These are phyloP conservation scores for Pichia californica DNA, from an alignment of 805 yeast genomes.

Conservation along the genomic window DNA sequence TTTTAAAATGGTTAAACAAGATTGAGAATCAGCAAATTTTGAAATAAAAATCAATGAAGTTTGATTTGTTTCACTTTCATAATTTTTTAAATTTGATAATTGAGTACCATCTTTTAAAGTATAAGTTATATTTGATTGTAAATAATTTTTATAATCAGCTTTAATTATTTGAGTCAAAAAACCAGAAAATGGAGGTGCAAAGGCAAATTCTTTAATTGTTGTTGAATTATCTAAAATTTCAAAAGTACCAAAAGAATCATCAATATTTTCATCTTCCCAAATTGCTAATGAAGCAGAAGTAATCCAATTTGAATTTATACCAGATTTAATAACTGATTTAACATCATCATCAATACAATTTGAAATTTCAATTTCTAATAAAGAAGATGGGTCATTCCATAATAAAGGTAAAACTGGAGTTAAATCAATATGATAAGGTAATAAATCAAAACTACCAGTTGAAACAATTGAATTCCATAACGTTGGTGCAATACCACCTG, in stretches of 20 bases:
- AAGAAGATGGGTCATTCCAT: constrained; percentile 40
- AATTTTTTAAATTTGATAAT: constrained; percentile 26
- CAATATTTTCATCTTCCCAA: constrained; percentile 43
- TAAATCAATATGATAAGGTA: constrained; percentile 62
- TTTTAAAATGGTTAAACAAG: constrained; percentile 19
- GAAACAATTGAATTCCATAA: constrained; percentile 81
- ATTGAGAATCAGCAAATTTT: constrained; percentile 36
- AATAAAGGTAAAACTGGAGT: constrained; percentile 64
- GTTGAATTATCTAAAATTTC: constrained; percentile 25
- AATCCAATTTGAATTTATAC: constrained; percentile 52
- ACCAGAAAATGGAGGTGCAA: constrained; percentile 35
- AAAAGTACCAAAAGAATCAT: constrained; percentile 34
- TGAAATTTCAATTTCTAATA: constrained; percentile 43
- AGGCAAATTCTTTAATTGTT: constrained; percentile 26
- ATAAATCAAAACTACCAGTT: constrained; percentile 65
- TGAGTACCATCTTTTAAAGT: constrained; percentile 34
- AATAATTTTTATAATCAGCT: constrained; percentile 30
- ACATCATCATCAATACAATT: constrained; percentile 42
- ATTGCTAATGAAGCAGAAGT: constrained; percentile 48
- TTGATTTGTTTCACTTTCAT: constrained; percentile 27
- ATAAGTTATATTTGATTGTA: constrained; percentile 33
- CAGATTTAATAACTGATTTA: constrained; percentile 25
- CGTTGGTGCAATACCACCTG: constrained; percentile 78
- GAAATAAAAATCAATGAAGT: constrained; percentile 35
- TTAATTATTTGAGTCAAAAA: constrained; percentile 33